phyloP scores from a whole-genome alignment of 352 stramenopile genomes.

The Pythium pyrilobum region DNA sequence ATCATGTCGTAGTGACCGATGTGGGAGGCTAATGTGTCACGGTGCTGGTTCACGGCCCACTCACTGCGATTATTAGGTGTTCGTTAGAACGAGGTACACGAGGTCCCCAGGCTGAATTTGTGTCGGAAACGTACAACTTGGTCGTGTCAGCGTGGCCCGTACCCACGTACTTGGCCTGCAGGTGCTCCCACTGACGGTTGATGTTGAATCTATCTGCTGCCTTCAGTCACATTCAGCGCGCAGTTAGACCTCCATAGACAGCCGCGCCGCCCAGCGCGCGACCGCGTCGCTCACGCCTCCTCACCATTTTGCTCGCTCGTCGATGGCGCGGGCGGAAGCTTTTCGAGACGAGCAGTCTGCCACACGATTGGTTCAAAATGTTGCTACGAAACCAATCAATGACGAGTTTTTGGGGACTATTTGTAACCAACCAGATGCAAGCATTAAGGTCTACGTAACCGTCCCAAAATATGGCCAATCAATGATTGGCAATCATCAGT shows the following conservation, averaged over 20 bases:
- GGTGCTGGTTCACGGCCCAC: conserved; percentile 98
- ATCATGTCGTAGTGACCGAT: conserved; percentile 98
- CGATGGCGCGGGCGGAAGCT: too few species aligned
- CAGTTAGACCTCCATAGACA: too few species aligned
- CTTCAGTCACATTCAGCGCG: too few species aligned
- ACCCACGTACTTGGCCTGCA: conserved; percentile 94
- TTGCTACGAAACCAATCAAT: background rate
- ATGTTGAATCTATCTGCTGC: conserved; percentile 88
- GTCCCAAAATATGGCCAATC: too few species aligned
- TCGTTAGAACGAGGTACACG: too few species aligned
- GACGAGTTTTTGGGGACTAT: background rate
- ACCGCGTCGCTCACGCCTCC: background rate
- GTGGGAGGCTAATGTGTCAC: conserved; percentile 96
- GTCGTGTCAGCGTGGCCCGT: conserved; percentile 95
- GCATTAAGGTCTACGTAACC: too few species aligned
- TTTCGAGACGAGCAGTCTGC: background rate
- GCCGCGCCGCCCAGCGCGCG: background rate
- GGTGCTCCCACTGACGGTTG: conserved; percentile 91
- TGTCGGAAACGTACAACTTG: conserved; percentile 86
- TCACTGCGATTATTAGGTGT: conserved; percentile 58
- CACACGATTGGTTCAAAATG: background rate
- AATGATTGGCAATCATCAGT: too few species aligned
- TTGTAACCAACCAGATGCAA: background rate
- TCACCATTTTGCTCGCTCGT: background rate
- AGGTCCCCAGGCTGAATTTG: too few species aligned